Evolutionary conservation across 75 land plant species (phyloP), one percentile per base, ranked within the genome.

Genomic region (Pinus taeda): DNA sequence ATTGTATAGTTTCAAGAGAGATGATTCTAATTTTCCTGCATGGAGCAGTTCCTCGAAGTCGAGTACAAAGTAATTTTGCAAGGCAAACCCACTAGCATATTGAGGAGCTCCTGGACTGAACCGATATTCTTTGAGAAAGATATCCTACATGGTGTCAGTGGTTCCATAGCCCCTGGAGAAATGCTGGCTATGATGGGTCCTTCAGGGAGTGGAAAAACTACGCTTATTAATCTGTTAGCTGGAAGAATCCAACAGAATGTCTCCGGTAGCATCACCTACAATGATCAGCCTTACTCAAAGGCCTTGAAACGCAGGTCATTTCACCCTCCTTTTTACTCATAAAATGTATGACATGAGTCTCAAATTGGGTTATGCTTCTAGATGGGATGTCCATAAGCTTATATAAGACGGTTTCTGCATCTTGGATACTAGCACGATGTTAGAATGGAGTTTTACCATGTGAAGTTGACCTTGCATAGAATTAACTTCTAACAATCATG

Each of bases 161-260:
- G 94, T n/a, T 83, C 80, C 18, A 92, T 85, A 33, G 78, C 73
- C 57, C 95, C 92, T 15, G 95, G 96, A 18, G 94, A 93, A 74
- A 84, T 88, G 66, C 83, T 93, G 61, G 96, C 96, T 17, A 79
- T 93, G 76, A 94, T 92, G 94, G 94, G 95, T 17, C 97, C 97
- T 55, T 94, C 95, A 20, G 95, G 97, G 9, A 87, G 95, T 75
- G 97, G 97, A 17, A 94, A 92, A 79, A 94, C 94, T 18, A 91
- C 92, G 7, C 89, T 92, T 4, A 82, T 94, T 7, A 92, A 81
- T 77, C 71, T 94, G 1, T 80, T 95, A 15, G 84, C 89, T 42
- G 93, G 95, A 29, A 85, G 93, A 57, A 66, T 83, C 22, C 75
- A 58, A 22, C 14, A 60, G 30, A 78, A 57, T 9, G 72, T 79